Conservation (phyloP, 2,329 filamentous ascomycete genomes). For the Colletotrichum cereale region DNA sequence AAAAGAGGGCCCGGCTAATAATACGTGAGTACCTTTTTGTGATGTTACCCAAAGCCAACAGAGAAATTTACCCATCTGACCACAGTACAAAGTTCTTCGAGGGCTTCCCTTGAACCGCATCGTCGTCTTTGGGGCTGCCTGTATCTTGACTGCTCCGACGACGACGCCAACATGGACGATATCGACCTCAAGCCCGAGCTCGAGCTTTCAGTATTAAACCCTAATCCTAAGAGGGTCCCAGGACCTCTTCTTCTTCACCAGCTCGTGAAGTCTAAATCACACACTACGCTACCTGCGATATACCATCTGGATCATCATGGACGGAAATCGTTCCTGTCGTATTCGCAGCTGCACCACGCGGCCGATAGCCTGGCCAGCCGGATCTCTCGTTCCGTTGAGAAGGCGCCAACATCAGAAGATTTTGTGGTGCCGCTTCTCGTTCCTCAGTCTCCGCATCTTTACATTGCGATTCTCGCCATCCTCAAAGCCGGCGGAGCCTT, state of each 20-base stretch:
- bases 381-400: conserved; percentile 52
- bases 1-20: conserved; percentile 40
- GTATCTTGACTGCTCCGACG: neutral
- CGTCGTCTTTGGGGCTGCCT: conserved; percentile 8
- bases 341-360: conserved; percentile 70
- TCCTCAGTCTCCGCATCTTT: conserved; percentile 82
- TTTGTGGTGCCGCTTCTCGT: conserved; percentile 80
- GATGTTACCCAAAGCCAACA: conserved; percentile 4
- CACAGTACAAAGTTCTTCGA: conserved; percentile 1
- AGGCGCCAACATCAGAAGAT: neutral
- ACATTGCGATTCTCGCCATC: conserved; percentile 81
- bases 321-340: conserved; percentile 65
- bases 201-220: conserved; percentile 60
- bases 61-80: conserved; percentile 16
- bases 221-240: conserved; percentile 53
- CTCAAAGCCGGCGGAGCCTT: conserved; percentile 88
- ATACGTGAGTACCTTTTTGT: conserved; percentile 28
- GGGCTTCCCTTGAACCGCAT: neutral
- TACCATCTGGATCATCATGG: conserved; percentile 67
- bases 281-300: conserved; percentile 64
- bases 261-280: conserved; percentile 64
- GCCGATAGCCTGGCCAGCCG: conserved; percentile 68
- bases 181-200: conserved; percentile 9
- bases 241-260: conserved; percentile 65
- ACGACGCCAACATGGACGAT: conserved; percentile 26